Percentiles rank a stretch among this genome's conserved stretches.
Evolutionary conservation across 2,329 filamentous ascomycete genomes (phyloP).

Genomic region (Aspergillus melleus): DNA sequence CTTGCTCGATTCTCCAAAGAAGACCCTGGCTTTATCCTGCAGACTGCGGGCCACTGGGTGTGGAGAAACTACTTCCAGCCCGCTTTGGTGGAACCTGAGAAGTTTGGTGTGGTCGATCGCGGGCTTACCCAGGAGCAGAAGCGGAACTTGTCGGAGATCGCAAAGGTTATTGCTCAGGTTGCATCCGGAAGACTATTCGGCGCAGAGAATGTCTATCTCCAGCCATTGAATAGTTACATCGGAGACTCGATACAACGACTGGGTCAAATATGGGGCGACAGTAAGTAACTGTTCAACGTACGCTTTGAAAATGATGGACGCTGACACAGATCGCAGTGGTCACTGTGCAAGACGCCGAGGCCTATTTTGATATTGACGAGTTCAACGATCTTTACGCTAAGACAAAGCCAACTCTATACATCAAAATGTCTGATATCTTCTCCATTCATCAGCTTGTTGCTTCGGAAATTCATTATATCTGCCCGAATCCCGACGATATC

Average conservation of each 20-base stretch:
- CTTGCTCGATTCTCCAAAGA: constrained; percentile 77
- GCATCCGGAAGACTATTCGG: constrained; percentile 87
- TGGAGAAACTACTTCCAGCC: constrained; percentile 95
- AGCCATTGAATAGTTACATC: constrained; percentile 90
- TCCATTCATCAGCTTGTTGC: constrained; percentile 88
- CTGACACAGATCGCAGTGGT: constrained; percentile 58
- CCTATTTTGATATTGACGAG: constrained; percentile 96
- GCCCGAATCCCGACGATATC: constrained; percentile 78
- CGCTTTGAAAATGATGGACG: constrained; percentile 31
- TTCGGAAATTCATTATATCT: constrained; percentile 74
- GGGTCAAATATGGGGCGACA: constrained; percentile 68
- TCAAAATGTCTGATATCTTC: constrained; percentile 98
- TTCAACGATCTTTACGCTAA: constrained; percentile 98
- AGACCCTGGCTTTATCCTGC: constrained; percentile 72
- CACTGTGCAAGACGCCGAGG: constrained; percentile 79
- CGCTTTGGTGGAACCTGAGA: constrained; percentile 84
- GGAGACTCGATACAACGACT: constrained; percentile 80
- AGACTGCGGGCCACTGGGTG: constrained; percentile 84
- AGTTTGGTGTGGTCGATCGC: constrained; percentile 88
- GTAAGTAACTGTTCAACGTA: constrained; percentile 40
- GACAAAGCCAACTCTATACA: constrained; percentile 96
- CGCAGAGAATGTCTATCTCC: constrained; percentile 90
- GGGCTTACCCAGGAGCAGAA: constrained; percentile 88
- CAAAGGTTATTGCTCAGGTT: constrained; percentile 87
- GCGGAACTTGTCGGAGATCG: constrained; percentile 84